These are phyloP conservation scores for Ramularia collo-cygni DNA, from an alignment of 2,329 filamentous ascomycete species.

Conservation along the genomic window DNA sequence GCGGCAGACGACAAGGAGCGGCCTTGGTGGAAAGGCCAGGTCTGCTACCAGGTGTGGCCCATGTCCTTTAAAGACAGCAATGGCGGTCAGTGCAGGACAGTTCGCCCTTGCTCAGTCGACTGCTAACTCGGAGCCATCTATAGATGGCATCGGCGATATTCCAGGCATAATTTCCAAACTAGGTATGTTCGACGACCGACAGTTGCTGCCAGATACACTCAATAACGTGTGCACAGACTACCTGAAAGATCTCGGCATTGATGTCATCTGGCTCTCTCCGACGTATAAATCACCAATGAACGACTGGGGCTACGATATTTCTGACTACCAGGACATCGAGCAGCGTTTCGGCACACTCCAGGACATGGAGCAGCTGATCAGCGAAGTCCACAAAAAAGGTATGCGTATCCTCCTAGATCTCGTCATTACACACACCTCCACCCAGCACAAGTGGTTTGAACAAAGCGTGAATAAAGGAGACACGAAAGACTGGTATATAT, in stretches of 20 bases:
- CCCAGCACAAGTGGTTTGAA: conserved; percentile 53
- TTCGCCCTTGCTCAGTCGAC: too few species aligned
- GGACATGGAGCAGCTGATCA: conserved; percentile 58
- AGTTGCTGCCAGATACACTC: conserved; percentile 32
- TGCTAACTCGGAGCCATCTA: conserved; percentile 15
- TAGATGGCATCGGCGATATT: conserved; percentile 53
- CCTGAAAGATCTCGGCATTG: conserved; percentile 53
- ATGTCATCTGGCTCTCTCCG: conserved; percentile 62
- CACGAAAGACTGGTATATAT: conserved; percentile 53
- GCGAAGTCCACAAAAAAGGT: conserved; percentile 52
- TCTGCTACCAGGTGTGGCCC: conserved; percentile 42
- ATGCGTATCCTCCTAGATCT: conserved; percentile 70
- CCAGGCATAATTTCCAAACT: conserved; percentile 57
- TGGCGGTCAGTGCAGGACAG: conserved; percentile 21
- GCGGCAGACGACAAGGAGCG: conserved; percentile 9
- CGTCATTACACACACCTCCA: conserved; percentile 71
- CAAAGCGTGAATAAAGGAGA: conserved; percentile 48
- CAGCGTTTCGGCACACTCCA: conserved; percentile 58
- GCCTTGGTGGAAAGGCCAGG: conserved; percentile 42
- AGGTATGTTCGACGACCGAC: conserved; percentile 32
- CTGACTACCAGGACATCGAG: conserved; percentile 61
- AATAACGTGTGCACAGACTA: conserved; percentile 33
- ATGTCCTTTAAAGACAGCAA: conserved; percentile 47
- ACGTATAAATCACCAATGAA: conserved; percentile 55
- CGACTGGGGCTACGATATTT: conserved; percentile 64